Base-by-base conservation (phyloP, 2,329 filamentous ascomycete genomes). In the Aotearoamyces nothofagi region DNA sequence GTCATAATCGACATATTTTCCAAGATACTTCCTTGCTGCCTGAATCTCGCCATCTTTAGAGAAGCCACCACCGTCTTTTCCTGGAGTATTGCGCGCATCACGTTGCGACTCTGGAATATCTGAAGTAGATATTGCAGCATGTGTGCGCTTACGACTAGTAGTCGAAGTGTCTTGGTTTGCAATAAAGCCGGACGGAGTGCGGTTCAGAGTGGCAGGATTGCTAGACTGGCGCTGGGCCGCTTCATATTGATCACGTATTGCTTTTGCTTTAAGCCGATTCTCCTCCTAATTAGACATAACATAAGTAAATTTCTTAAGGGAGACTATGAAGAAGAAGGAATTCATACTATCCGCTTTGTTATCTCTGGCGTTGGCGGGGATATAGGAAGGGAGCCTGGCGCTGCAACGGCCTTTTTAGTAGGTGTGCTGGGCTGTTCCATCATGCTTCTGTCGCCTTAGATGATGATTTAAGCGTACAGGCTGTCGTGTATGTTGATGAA, bases 1-100 rank as follows among this genome's bases (percentile, higher is more conserved):
- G 53, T 98, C 90, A 57, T 94, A 96, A 49, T 98, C 90, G 46
- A 98, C 86, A 50, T 79, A 96, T 51, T 90, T 87, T 35, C 80
- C 73, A 7, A 20, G 7, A 42, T 96, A 94, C 47, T 92, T 94
- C 45, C 75, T 70, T 22, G 82, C 81, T 1, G 87, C 78, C 31
- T 73, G 74, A 27, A 92, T 74, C 5, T 42, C 40, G 5, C 42
- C 39, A 8, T 32, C 38, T 5, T 30, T 24, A 15, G 35, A 37
- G 56, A 46, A 5, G 55, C 7, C 26, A 12, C 15, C 39, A 2
- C 34, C 35, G 6, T 41, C 39, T 16, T 42, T 39, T 13, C 30
- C 28, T 7, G 29, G 33, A n/a, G 23, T 24, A 4, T 33, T 56
- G 27, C 71, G 64, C 4, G 71, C 79, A 61, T 90, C 78, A 44